Base-by-base conservation (phyloP, 2,329 filamentous ascomycete genomes). In the Anisogramma anomala region DNA sequence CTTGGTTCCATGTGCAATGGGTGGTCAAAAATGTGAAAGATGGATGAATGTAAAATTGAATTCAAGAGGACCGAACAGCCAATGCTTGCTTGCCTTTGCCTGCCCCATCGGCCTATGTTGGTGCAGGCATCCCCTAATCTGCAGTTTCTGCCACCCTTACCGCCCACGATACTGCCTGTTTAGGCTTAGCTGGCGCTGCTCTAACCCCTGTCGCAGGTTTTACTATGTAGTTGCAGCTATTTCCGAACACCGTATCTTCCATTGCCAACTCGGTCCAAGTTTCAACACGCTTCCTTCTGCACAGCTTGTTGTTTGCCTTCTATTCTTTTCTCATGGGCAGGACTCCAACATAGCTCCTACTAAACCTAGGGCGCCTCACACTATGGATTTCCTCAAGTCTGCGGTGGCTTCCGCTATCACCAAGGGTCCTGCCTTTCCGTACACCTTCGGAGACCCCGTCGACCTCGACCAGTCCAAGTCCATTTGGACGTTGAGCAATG, bases 341-440 rank as follows among this genome's bases (percentile, higher is more conserved):
- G 20, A 31, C 37, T 36, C 33, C 25, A 25, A 11, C 35, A 19
- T 26, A 37, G 23, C 34, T 15, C 22, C 25, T 33, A 31, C 25
- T 37, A 34, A 40, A 41, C 26, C 3, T n/a, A 34, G 32, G 22
- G n/a, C 36, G 9, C 15, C 34, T 18, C 20, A 25, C 42, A 45
- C 52, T 52, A 98, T 98, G 91, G 88, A 98, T 61, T 96, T 96
- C 57, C 75, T 98, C 58, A 96, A 96, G 66, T 96, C 88, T 47
- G 91, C 91, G 39, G 87, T 96, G 58, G 89, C 88, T 33, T 96
- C 91, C 47, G 89, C 88, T 52, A 96, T 98, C 55, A 85, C 91
- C 33, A 91, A 94, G 61, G 88, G 89, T 2, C 87, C 88, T 39
- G 81, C 88, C 5, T 94, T 95, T 57, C 87, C 87, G 4, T 96